These are phyloP conservation scores for Drechslerella dactyloides DNA, from an alignment of 2,329 filamentous ascomycete genomes.

Conservation along the genomic window DNA sequence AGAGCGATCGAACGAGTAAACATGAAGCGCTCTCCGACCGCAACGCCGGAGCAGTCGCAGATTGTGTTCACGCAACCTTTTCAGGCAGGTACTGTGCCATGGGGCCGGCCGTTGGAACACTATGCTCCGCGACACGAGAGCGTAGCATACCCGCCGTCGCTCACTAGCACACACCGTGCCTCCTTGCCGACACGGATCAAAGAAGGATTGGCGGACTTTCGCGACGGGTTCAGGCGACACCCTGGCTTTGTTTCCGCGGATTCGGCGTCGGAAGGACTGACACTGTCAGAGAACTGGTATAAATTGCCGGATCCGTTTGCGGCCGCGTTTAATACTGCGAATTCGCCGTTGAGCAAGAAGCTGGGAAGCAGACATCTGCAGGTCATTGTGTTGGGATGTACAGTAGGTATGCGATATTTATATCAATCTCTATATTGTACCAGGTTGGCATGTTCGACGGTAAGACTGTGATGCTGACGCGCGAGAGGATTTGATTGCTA, in stretches of 20 bases:
- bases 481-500: constrained; percentile 1
- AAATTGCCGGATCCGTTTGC: constrained; percentile 44
- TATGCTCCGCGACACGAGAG: constrained; percentile 35
- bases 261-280: constrained; percentile 24
- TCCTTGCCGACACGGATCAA: constrained; percentile 37
- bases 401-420: constrained; percentile 28
- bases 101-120: constrained; percentile 41
- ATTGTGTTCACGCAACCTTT: constrained; percentile 30
- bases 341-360: constrained; percentile 40
- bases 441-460: not conserved
- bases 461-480: not conserved
- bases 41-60: constrained; percentile 40
- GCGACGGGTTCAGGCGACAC: constrained; percentile 43
- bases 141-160: constrained; percentile 45
- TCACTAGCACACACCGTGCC: constrained; percentile 32
- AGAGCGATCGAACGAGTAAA: not conserved
- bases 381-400: constrained; percentile 44
- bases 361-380: constrained; percentile 41
- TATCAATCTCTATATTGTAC: not conserved
- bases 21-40: constrained; percentile 38
- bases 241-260: constrained; percentile 30
- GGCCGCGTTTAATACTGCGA: constrained; percentile 44
- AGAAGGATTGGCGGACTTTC: constrained; percentile 23
- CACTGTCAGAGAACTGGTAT: constrained; percentile 45
- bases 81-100: constrained; percentile 39